Evolutionary conservation across 176 grass and related monocot genomes (phyloP), one percentile per base, ranked within the genome.

Genomic region (Triticum timopheevii): DNA sequence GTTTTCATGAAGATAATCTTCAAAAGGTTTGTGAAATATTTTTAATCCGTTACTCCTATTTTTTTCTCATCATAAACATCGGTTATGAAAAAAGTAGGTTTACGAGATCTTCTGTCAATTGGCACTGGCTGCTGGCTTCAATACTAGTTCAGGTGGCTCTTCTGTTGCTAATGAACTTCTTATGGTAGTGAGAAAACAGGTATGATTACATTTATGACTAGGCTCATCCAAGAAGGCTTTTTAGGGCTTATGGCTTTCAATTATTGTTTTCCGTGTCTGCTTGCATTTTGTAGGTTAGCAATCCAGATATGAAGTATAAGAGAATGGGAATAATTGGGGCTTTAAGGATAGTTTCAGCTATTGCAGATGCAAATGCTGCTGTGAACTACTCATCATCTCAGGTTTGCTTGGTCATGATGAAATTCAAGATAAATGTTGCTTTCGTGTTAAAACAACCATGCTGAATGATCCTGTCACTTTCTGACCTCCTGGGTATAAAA

Each of bases 161-260:
- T 85, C 86, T 40, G 81, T 98, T 78, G 90, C 83, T 69, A 98
- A 98, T 79, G 95, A 98, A 73, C 89, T 95, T 86, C 87, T 98
- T 75, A 95, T 95, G 89, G 94, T 98, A 77, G 93, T 98, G 65
- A 98, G 95, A 88, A 98, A 98, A 64, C 95, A 95, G 95, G 95
- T 95, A 77, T 39, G 75, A 20, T 30, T 59, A 77, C 62, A 65
- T 33, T 80, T 67, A 71, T 36, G 12, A 69, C 39, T 45, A 36
- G 36, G 13, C 76, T 45, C 45, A 42, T 38, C 20, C 47, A 90
- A 66, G 30, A 79, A 45, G 3, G 73, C 33, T 62, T 45, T 50
- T 76, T 49, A 75, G 3, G 25, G 73, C 31, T 76, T 89, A 73
- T 15, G 62, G 8, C 66, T 82, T 67, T 75, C 2, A n/a, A 13